Conservation (phyloP, 2,329 filamentous ascomycete genomes). For the Clonostachys rosea region DNA sequence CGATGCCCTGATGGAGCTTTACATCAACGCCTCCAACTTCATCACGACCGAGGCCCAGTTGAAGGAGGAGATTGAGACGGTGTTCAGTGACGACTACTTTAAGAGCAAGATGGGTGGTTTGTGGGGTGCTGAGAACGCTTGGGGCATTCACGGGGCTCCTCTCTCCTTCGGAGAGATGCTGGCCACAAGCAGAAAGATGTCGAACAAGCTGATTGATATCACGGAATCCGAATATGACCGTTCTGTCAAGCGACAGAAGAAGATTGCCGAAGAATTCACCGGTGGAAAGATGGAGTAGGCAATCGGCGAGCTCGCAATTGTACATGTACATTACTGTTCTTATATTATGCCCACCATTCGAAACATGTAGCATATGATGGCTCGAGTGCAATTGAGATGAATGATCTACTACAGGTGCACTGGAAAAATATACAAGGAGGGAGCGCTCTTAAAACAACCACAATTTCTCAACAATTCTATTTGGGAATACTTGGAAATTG, state of each 20-base stretch:
- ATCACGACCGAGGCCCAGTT: constrained; percentile 81
- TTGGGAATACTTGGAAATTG: too few relatives aligned
- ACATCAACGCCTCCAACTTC: constrained; percentile 83
- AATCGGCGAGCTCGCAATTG: constrained; percentile 3
- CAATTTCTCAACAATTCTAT: too few relatives aligned
- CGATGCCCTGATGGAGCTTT: constrained; percentile 78
- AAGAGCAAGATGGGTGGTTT: constrained; percentile 23
- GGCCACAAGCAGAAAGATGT: constrained; percentile 21
- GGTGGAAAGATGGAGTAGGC: constrained; percentile 48
- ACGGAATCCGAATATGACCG: constrained; percentile 32
- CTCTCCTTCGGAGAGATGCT: constrained; percentile 39
- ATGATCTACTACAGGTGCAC: too few relatives aligned
- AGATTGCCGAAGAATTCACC: constrained; percentile 53
- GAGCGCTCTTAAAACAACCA: too few relatives aligned
- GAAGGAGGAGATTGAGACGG: constrained; percentile 63
- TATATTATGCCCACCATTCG: background rate
- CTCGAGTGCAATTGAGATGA: background rate
- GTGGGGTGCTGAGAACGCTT: constrained; percentile 41
- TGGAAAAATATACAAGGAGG: too few relatives aligned
- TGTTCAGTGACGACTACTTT: constrained; percentile 66
- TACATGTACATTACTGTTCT: background rate
- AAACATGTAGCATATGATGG: background rate
- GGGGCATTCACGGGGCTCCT: constrained; percentile 44
- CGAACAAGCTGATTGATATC: constrained; percentile 27
- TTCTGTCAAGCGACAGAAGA: constrained; percentile 47